phyloP scores from a whole-genome alignment of 2,329 filamentous ascomycete species.

The Penicillium janthinellum region DNA sequence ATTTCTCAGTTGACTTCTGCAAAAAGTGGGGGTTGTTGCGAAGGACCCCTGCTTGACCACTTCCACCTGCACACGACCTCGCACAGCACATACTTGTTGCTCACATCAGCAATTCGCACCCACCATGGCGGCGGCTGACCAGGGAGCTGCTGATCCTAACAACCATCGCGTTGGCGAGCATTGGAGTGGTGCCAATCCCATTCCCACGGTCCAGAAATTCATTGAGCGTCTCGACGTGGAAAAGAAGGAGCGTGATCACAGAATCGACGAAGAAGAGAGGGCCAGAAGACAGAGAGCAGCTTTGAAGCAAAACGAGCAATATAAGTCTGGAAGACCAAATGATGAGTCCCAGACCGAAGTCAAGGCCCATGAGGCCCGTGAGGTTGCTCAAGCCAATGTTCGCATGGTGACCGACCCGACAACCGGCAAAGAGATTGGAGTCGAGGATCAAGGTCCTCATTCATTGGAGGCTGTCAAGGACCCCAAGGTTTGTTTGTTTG shows the following conservation, averaged over 20 bases:
- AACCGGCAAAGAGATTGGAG: slow-evolving; percentile 81
- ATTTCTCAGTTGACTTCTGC: neutral
- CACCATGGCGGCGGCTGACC: slow-evolving; percentile 16
- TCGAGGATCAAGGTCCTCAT: slow-evolving; percentile 75
- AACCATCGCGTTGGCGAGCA: slow-evolving; percentile 62
- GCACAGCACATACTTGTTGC: neutral
- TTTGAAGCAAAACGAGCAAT: slow-evolving; percentile 18
- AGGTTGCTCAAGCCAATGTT: slow-evolving; percentile 48
- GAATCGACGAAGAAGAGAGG: slow-evolving; percentile 63
- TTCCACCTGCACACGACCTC: neutral
- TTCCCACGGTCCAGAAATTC: slow-evolving; percentile 86
- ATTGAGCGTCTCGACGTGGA: slow-evolving; percentile 75
- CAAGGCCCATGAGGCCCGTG: slow-evolving; percentile 52
- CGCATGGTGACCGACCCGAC: slow-evolving; percentile 80
- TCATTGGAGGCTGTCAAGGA: slow-evolving; percentile 71
- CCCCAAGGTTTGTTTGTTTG: slow-evolving; percentile 58
- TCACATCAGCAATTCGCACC: neutral
- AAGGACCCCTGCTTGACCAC: slow-evolving; percentile 1
- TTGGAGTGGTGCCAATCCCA: slow-evolving; percentile 80
- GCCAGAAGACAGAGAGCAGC: slow-evolving; percentile 29
- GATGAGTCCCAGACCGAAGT: slow-evolving; percentile 49
- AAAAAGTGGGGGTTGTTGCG: slow-evolving; percentile 4
- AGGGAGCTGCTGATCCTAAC: slow-evolving; percentile 19
- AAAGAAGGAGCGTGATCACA: slow-evolving; percentile 73
- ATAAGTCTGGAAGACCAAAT: neutral